These are phyloP conservation scores for Macrophomina pseudophaseolina DNA, from an alignment of 2,329 filamentous ascomycete genomes.

Conservation along the genomic window DNA sequence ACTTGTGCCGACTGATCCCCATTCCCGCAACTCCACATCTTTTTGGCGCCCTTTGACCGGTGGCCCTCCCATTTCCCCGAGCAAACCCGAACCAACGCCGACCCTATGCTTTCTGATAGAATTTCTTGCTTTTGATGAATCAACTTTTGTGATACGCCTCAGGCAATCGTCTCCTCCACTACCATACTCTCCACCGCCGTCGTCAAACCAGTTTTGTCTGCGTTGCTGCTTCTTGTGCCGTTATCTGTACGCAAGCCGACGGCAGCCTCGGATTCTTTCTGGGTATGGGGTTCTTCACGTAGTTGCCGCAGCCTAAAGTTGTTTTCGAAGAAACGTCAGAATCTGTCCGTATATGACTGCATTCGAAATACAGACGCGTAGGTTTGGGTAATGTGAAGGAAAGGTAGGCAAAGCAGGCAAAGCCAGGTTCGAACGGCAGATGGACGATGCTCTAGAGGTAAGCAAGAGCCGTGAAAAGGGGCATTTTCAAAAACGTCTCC, in stretches of 20 bases:
- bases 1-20: slow-evolving; percentile 14
- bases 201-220: slow-evolving; percentile 26
- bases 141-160: slow-evolving; percentile 3
- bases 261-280: slow-evolving; percentile 83
- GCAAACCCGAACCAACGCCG: slow-evolving; percentile 25
- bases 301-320: slow-evolving; percentile 74
- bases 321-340: slow-evolving; percentile 6
- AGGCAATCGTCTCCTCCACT: slow-evolving; percentile 22
- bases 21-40: slow-evolving; percentile 15
- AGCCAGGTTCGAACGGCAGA: no score
- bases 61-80: slow-evolving; percentile 18
- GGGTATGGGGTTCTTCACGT: slow-evolving; percentile 82
- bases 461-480: no score
- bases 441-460: no score
- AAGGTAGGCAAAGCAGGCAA: no score
- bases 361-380: no score
- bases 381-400: no score
- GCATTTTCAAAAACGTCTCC: not conserved
- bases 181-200: slow-evolving; percentile 18
- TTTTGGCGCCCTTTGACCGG: not conserved
- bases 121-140: slow-evolving; percentile 7
- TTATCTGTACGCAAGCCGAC: slow-evolving; percentile 75
- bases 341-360: no score
- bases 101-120: slow-evolving; percentile 5
- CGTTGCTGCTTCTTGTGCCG: slow-evolving; percentile 48